phyloP scores from a whole-genome alignment of 768 basidiomycete genomes.

The Boletus subparvulus region DNA sequence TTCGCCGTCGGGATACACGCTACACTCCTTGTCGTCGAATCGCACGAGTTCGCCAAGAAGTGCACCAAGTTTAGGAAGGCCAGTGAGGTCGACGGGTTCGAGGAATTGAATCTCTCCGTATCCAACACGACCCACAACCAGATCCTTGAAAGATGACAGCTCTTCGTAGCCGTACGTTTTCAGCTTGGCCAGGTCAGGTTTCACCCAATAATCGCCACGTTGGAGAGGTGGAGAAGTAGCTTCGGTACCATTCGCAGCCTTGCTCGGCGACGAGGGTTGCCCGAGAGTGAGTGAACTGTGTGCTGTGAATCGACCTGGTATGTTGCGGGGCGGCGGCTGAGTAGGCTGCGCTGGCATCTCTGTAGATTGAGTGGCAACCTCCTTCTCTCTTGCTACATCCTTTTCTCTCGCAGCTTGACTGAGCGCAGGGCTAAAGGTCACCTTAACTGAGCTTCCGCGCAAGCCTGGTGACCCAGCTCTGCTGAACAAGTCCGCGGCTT shows the following conservation, averaged over 20 bases:
- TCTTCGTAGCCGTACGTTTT: constrained; percentile 71
- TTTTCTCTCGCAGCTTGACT: constrained; percentile 75
- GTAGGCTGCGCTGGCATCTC: constrained; percentile 18
- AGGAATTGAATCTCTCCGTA: constrained; percentile 85
- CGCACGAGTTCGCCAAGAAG: constrained; percentile 85
- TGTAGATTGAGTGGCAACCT: constrained; percentile 25
- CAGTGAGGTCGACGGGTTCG: constrained; percentile 84
- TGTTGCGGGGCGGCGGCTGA: constrained; percentile 40
- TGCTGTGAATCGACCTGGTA: constrained; percentile 42
- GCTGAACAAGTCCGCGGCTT: constrained; percentile 68
- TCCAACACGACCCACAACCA: constrained; percentile 88
- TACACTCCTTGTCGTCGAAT: constrained; percentile 90
- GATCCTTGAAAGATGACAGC: constrained; percentile 67
- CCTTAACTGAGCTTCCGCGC: constrained; percentile 40
- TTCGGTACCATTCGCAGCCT: constrained; percentile 28
- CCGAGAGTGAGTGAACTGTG: constrained; percentile 34
- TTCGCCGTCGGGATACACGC: constrained; percentile 88
- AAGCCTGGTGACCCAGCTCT: constrained; percentile 39
- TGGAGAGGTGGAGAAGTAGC: constrained; percentile 44
- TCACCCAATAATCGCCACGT: constrained; percentile 91
- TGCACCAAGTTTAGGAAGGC: constrained; percentile 71
- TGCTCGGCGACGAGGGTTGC: constrained; percentile 28
- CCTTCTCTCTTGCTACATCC: constrained; percentile 49
- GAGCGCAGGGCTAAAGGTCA: constrained; percentile 73
- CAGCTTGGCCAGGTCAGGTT: constrained; percentile 73